Evolutionary conservation across 2,329 filamentous ascomycete species (phyloP).

Genomic region (Fusarium clavum): DNA sequence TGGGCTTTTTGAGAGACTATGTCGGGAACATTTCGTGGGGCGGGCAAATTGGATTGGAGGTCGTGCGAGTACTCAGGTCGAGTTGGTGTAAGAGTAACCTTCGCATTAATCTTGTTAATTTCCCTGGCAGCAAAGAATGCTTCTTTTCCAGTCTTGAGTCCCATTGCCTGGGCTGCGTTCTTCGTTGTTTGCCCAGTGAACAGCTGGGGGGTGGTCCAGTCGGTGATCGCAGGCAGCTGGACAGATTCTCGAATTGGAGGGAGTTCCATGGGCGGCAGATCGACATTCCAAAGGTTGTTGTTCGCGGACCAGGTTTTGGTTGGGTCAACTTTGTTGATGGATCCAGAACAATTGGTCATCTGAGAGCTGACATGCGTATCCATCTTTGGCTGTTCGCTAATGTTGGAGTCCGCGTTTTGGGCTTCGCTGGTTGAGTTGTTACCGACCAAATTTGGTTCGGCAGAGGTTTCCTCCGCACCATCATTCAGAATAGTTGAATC

Average conservation of each 20-base stretch:
- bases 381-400: neutral
- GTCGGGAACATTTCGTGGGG: neutral
- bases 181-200: neutral
- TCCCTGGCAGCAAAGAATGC: conserved; percentile 57
- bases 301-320: neutral
- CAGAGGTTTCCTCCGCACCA: neutral
- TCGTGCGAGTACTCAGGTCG: neutral
- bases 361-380: neutral
- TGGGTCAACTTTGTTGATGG: neutral
- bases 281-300: conserved; percentile 3
- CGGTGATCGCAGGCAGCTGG: conserved; percentile 37
- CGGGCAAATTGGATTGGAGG: too few relatives aligned
- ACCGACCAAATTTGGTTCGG: neutral
- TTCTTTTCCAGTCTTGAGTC: conserved; percentile 52
- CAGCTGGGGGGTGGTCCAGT: conserved; percentile 7
- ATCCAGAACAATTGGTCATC: neutral
- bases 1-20: neutral
- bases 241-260: conserved; percentile 1
- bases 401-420: neutral
- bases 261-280: conserved; percentile 19
- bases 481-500: neutral
- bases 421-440: neutral
- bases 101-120: conserved; percentile 47
- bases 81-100: conserved; percentile 7
- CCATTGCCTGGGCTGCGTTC: conserved; percentile 48